A percentile compares a stretch with the other conserved stretches of the same genome.
Conservation (phyloP, 2,329 filamentous ascomycete genomes). For the Botrytis hyacinthi region DNA sequence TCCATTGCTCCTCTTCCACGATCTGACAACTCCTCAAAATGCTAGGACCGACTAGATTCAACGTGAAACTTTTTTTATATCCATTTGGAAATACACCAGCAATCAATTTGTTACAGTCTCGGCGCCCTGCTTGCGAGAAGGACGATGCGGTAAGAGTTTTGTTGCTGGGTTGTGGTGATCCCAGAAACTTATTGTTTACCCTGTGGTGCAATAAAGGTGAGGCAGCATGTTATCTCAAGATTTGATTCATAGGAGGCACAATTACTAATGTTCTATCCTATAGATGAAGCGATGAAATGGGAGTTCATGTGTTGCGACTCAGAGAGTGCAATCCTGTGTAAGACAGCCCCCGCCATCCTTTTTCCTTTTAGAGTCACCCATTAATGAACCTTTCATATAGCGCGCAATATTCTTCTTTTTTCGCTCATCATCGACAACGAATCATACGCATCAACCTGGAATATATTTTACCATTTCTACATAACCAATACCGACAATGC, state of each 20-base stretch:
- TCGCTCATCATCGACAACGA: slow-evolving; percentile 18
- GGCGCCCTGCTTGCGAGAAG: neutral
- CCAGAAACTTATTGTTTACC: slow-evolving; percentile 24
- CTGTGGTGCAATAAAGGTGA: slow-evolving; percentile 12
- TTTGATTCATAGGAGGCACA: fast-evolving
- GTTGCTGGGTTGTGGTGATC: slow-evolving; percentile 25
- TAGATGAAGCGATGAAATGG: neutral
- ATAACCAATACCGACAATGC: slow-evolving; percentile 8
- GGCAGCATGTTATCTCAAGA: neutral
- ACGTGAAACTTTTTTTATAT: slow-evolving; percentile 12
- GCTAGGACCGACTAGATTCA: slow-evolving; percentile 8
- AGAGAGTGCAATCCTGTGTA: slow-evolving; percentile 7
- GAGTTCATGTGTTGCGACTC: slow-evolving; percentile 9
- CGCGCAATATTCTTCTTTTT: slow-evolving; percentile 20
- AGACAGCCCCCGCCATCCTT: neutral
- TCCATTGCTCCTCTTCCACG: too few species aligned
- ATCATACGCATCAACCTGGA: slow-evolving; percentile 11
- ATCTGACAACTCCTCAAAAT: neutral
- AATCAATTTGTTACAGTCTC: slow-evolving; percentile 19
- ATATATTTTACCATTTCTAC: slow-evolving; percentile 20
- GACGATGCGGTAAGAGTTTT: slow-evolving; percentile 13
- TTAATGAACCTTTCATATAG: slow-evolving; percentile 1
- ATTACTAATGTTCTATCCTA: neutral
- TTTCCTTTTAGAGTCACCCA: neutral
- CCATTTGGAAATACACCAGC: slow-evolving; percentile 23